phyloP scores from a whole-genome alignment of 2,329 filamentous ascomycete genomes.

The Lomentospora prolificans region DNA sequence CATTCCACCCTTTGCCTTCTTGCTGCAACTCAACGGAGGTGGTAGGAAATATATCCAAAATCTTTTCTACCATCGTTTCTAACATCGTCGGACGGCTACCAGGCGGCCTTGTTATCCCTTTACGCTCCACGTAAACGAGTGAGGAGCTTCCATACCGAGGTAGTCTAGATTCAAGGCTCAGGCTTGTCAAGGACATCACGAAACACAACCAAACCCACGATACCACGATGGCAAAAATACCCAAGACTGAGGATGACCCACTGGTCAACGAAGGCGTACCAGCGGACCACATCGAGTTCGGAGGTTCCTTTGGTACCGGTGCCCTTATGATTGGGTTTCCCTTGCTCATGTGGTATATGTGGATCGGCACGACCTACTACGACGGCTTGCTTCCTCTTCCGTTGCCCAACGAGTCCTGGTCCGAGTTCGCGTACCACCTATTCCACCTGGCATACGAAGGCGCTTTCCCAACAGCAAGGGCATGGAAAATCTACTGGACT shows the following conservation, averaged over 20 bases:
- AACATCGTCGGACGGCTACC: no score
- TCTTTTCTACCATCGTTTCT: no score
- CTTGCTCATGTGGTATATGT: constrained; percentile 97
- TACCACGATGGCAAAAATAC: background rate
- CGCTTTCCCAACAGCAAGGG: constrained; percentile 71
- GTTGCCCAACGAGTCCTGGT: constrained; percentile 52
- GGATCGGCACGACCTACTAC: constrained; percentile 91
- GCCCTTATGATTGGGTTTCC: constrained; percentile 90
- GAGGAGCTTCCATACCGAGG: no score
- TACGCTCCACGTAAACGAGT: no score
- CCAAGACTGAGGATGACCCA: background rate
- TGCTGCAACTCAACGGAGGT: no score
- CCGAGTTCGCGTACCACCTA: constrained; percentile 64
- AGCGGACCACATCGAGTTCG: constrained; percentile 68
- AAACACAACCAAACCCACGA: no score
- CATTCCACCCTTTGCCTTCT: no score
- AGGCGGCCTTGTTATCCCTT: no score
- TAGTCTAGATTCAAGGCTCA: no score
- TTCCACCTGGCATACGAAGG: constrained; percentile 65
- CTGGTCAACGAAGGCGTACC: constrained; percentile 31
- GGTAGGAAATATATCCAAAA: no score
- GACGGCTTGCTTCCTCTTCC: constrained; percentile 69
- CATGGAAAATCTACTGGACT: constrained; percentile 90
- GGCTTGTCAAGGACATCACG: no score
- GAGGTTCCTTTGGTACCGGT: constrained; percentile 69